phyloP scores from a whole-genome alignment of 176 grass and related monocot genomes.

The Phoenix roebelenii region DNA sequence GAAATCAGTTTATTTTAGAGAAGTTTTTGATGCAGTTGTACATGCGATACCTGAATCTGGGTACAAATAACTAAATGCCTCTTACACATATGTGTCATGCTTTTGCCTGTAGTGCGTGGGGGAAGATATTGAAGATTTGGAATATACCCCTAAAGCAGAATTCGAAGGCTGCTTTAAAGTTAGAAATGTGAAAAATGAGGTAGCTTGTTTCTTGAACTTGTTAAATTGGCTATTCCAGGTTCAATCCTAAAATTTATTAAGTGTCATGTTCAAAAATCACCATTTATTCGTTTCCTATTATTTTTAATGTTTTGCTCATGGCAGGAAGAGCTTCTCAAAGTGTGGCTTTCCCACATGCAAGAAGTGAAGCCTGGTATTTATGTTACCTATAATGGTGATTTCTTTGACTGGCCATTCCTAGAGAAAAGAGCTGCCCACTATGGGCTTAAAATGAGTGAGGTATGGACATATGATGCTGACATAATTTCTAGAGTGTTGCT shows the following conservation, averaged over 20 bases:
- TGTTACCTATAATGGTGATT: constrained; percentile 98
- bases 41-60: no score
- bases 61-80: background rate
- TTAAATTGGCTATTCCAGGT: no score
- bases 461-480: constrained; percentile 3
- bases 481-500: no score
- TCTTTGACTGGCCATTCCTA: constrained; percentile 98
- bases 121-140: constrained; percentile 96
- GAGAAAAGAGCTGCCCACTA: constrained; percentile 92
- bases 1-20: no score
- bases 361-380: constrained; percentile 97
- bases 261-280: no score
- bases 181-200: constrained; percentile 85
- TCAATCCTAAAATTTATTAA: no score
- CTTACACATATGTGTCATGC: background rate
- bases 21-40: no score
- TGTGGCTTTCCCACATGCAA: constrained; percentile 98
- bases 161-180: constrained; percentile 88
- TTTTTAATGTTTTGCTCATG: constrained; percentile 2
- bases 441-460: constrained; percentile 87
- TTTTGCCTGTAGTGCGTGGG: constrained; percentile 60
- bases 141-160: constrained; percentile 97
- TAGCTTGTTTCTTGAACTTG: constrained; percentile 13
- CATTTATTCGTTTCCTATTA: background rate
- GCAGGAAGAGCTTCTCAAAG: constrained; percentile 75